These are phyloP conservation scores for Amanita rimosa DNA, from an alignment of 768 basidiomycete genomes.

Conservation along the genomic window DNA sequence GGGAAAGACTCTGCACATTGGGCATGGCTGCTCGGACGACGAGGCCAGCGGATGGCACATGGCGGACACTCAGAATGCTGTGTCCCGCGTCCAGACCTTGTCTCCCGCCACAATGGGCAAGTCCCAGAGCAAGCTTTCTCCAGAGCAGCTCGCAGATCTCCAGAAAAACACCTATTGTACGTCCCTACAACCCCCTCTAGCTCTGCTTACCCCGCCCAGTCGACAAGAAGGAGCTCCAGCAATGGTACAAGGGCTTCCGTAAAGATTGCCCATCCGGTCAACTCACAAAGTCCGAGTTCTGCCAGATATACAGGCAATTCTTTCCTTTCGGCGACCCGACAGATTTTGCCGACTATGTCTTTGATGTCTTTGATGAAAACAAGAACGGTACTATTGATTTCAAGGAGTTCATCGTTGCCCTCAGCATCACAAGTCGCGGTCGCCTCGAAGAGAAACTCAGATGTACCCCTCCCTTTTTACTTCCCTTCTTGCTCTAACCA, in stretches of 20 bases:
- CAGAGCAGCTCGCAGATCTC: slow-evolving; percentile 87
- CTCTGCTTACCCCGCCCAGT: slow-evolving; percentile 34
- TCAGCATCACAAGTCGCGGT: slow-evolving; percentile 90
- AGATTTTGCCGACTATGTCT: slow-evolving; percentile 97
- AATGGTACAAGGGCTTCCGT: slow-evolving; percentile 99
- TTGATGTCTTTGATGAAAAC: slow-evolving; percentile 95
- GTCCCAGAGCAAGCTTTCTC: slow-evolving; percentile 89
- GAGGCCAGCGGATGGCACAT: slow-evolving; percentile 74
- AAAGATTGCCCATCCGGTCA: slow-evolving; percentile 98
- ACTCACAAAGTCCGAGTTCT: slow-evolving; percentile 91
- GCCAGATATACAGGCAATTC: slow-evolving; percentile 99
- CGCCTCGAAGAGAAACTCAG: slow-evolving; percentile 95
- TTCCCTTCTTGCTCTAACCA: slow-evolving; percentile 9
- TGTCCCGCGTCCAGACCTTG: slow-evolving; percentile 7
- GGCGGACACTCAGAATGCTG: slow-evolving; percentile 12
- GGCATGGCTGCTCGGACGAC: slow-evolving; percentile 63
- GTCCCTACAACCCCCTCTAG: slow-evolving; percentile 14
- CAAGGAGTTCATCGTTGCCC: slow-evolving; percentile 97
- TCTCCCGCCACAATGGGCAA: slow-evolving; percentile 68
- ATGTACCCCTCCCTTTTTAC: slow-evolving; percentile 49
- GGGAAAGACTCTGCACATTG: slow-evolving; percentile 80
- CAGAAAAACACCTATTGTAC: slow-evolving; percentile 98
- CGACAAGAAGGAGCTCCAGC: slow-evolving; percentile 94
- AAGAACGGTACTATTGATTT: slow-evolving; percentile 98
- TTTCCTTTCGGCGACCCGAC: slow-evolving; percentile 98